Evolutionary conservation across 164 flowering plant genomes (phyloP).

Genomic region (Aristolochia contorta): DNA sequence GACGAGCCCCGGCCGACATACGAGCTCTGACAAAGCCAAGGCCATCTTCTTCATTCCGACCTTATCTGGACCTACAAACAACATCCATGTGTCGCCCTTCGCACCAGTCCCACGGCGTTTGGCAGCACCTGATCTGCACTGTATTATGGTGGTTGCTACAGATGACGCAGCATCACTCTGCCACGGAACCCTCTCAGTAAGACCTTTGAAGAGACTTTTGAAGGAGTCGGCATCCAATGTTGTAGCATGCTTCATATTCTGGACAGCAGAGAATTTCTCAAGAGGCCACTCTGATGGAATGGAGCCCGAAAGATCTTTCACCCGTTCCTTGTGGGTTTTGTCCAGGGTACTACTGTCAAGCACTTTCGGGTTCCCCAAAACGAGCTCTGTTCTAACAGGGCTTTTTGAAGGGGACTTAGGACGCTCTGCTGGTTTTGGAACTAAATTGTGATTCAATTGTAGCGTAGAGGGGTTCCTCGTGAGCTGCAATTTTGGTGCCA

Average conservation of each 20-base stretch:
- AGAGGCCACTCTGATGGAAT: constrained; percentile 38
- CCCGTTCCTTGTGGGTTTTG: constrained; percentile 24
- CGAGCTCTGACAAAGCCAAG: constrained; percentile 55
- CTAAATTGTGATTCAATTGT: constrained; percentile 27
- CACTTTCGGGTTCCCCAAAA: constrained; percentile 46
- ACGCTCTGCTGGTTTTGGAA: constrained; percentile 14
- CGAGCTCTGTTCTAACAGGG: constrained; percentile 79
- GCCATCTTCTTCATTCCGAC: constrained; percentile 90
- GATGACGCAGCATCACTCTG: constrained; percentile 82
- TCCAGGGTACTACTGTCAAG: constrained; percentile 13
- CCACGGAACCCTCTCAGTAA: constrained; percentile 76
- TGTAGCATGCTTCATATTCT: constrained; percentile 27
- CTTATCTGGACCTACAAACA: constrained; percentile 79
- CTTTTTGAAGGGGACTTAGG: constrained; percentile 36
- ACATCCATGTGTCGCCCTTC: constrained; percentile 72
- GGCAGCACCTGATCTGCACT: constrained; percentile 52
- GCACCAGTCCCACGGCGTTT: constrained; percentile 40
- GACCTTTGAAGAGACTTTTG: constrained; percentile 75
- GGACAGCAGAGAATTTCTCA: constrained; percentile 19
- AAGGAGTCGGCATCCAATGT: constrained; percentile 57
- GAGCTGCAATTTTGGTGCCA: constrained; percentile 41
- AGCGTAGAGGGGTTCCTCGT: constrained; percentile 28
- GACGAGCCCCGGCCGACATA: constrained; percentile 40
- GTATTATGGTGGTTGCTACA: constrained; percentile 53
- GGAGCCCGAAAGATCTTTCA: constrained; percentile 50